Conservation (phyloP, 1,284 basidiomycete genomes). For the Chondrostereum purpureum region DNA sequence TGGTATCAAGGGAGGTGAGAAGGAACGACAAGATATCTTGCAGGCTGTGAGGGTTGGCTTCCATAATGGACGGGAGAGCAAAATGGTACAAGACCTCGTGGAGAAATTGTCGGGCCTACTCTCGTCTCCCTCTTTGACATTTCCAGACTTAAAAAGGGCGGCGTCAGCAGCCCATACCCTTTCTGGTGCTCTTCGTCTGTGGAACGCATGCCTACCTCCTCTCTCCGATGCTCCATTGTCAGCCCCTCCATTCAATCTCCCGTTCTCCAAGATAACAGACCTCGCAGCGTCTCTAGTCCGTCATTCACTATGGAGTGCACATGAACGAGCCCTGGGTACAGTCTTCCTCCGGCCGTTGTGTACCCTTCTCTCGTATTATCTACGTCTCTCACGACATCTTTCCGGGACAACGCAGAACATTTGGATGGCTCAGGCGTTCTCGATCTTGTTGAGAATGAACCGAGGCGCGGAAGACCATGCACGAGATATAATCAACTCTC, state of each 20-base stretch:
- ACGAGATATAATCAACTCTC: slow-evolving; percentile 29
- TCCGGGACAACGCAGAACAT: slow-evolving; percentile 47
- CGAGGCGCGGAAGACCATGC: slow-evolving; percentile 64
- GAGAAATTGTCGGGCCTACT: slow-evolving; percentile 26
- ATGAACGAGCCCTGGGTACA: not conserved
- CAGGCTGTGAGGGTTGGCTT: slow-evolving; percentile 33
- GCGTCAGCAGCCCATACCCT: slow-evolving; percentile 27
- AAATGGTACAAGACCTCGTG: slow-evolving; percentile 29
- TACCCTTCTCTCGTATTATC: slow-evolving; percentile 43
- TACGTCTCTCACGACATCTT: slow-evolving; percentile 47
- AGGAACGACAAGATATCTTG: slow-evolving; percentile 42
- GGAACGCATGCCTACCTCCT: slow-evolving; percentile 51
- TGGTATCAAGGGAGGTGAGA: slow-evolving; percentile 55
- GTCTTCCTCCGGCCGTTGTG: slow-evolving; percentile 44
- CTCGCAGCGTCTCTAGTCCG: slow-evolving; percentile 42
- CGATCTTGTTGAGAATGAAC: slow-evolving; percentile 45
- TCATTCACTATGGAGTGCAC: slow-evolving; percentile 41
- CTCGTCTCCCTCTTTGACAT: slow-evolving; percentile 8
- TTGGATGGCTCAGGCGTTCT: slow-evolving; percentile 61
- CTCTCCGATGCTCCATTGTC: slow-evolving; percentile 27
- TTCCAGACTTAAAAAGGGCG: slow-evolving; percentile 8
- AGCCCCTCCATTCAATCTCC: slow-evolving; percentile 48
- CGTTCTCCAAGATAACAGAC: slow-evolving; percentile 46
- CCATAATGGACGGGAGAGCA: slow-evolving; percentile 30
- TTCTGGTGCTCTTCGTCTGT: slow-evolving; percentile 49